A percentile compares a stretch with the other conserved stretches of the same genome.
Evolutionary conservation across 495 filamentous ascomycete genomes (phyloP).

Genomic region (Talaromyces liani): DNA sequence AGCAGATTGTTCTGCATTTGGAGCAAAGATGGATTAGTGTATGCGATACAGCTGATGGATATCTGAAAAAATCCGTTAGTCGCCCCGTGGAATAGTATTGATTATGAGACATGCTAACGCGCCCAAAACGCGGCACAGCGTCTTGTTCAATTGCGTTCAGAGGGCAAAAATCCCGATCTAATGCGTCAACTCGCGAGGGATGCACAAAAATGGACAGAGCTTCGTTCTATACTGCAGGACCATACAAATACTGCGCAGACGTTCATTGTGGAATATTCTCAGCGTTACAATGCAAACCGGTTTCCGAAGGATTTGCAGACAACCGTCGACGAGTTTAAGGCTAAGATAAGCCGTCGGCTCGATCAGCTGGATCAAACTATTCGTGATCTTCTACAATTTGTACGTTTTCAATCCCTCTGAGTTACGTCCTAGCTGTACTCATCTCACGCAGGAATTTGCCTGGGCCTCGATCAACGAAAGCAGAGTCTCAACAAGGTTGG

Average conservation of each 20-base stretch:
- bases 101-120: neutral
- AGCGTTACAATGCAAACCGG: conserved; percentile 10
- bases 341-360: conserved; percentile 11
- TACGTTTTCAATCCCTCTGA: conserved; percentile 7
- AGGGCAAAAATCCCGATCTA: conserved; percentile 6
- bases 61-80: conserved; percentile 1
- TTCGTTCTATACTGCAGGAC: conserved; percentile 12
- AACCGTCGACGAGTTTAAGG: conserved; percentile 11
- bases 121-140: neutral
- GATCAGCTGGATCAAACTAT: conserved; percentile 16
- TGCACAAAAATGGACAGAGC: conserved; percentile 16
- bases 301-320: conserved; percentile 1
- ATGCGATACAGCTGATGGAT: conserved; percentile 7
- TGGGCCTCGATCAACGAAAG: conserved; percentile 25
- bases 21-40: conserved; percentile 13
- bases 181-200: conserved; percentile 11
- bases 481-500: conserved; percentile 21
- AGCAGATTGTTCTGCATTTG: conserved; percentile 14
- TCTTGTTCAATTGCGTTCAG: conserved; percentile 1
- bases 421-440: neutral
- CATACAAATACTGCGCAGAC: conserved; percentile 11
- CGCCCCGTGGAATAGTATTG: neutral
- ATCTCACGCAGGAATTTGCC: conserved; percentile 14
- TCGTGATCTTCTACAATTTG: conserved; percentile 17
- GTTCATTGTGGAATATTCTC: conserved; percentile 14